Percentiles rank a stretch among this genome's conserved stretches.
Evolutionary conservation across 495 filamentous ascomycete genomes (phyloP).

Genomic region (Jackrogersella minutella): DNA sequence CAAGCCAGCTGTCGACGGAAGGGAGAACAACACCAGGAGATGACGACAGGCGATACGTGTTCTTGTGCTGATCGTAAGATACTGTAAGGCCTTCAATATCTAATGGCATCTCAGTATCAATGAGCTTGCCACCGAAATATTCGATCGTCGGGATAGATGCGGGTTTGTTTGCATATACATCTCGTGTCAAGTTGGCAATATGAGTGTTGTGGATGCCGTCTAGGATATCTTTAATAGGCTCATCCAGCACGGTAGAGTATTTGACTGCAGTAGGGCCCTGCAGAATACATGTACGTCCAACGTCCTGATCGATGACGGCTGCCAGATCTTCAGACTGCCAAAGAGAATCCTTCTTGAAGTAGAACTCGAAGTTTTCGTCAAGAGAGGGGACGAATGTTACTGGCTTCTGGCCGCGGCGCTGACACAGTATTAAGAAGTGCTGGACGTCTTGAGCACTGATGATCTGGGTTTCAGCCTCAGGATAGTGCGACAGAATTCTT

Average conservation of each 20-base stretch:
- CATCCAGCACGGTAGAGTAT: constrained; percentile 86
- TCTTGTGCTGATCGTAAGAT: constrained; percentile 75
- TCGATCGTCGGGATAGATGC: constrained; percentile 82
- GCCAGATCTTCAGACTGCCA: constrained; percentile 99
- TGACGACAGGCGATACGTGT: constrained; percentile 79
- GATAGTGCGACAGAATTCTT: constrained; percentile 80
- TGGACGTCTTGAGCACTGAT: constrained; percentile 98
- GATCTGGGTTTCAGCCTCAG: constrained; percentile 84
- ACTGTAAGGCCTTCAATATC: constrained; percentile 82
- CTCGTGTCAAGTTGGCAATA: constrained; percentile 77
- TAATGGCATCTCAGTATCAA: constrained; percentile 67
- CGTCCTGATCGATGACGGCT: constrained; percentile 94
- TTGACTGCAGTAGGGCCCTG: constrained; percentile 94
- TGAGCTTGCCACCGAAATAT: constrained; percentile 89
- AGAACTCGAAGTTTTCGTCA: constrained; percentile 96
- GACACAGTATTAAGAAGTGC: constrained; percentile 93
- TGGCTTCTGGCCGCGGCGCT: constrained; percentile 92
- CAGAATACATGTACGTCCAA: constrained; percentile 91
- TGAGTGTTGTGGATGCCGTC: constrained; percentile 88
- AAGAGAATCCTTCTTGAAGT: constrained; percentile 99
- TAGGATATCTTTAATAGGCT: constrained; percentile 92
- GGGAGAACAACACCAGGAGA: constrained; percentile 74
- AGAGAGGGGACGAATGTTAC: constrained; percentile 92
- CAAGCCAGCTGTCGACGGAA: constrained; percentile 81
- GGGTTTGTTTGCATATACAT: constrained; percentile 79